Percentiles rank a stretch among this genome's conserved stretches.
Conservation (phyloP, 805 yeast genomes). For the Spathaspora girioi region DNA sequence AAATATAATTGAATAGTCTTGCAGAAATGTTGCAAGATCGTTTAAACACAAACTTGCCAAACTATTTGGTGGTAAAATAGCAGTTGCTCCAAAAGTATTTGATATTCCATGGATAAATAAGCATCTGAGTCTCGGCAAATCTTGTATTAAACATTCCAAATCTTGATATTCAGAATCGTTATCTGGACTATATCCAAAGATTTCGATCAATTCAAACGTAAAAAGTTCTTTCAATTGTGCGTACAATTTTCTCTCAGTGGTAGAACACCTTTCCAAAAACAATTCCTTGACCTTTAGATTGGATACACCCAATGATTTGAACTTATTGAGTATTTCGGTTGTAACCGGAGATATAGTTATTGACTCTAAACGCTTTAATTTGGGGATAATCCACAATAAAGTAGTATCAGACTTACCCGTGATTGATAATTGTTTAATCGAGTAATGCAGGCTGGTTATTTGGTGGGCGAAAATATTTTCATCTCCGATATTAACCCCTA, state of each 20-base stretch:
- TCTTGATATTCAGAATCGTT: background rate
- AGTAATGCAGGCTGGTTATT: background rate
- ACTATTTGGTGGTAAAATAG: background rate
- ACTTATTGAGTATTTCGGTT: background rate
- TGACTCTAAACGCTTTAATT: background rate
- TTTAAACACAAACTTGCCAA: background rate
- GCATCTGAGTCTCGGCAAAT: background rate
- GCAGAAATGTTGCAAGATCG: background rate
- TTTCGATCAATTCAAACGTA: background rate
- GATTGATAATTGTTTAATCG: background rate
- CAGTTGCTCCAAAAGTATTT: background rate
- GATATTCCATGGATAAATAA: background rate
- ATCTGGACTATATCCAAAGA: background rate
- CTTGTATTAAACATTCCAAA: background rate
- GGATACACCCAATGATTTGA: background rate
- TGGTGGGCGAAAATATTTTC: background rate
- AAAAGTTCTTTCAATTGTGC: background rate
- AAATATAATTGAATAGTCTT: background rate
- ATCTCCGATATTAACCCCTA: background rate
- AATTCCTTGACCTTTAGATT: background rate
- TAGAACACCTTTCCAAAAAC: background rate
- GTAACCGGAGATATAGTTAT: background rate
- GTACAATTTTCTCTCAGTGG: background rate
- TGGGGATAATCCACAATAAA: background rate
- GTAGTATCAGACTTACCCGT: background rate